Evolutionary conservation across 345 rosid species (phyloP), one percentile per base, ranked within the genome.

Genomic region (Lepidium aucheri): DNA sequence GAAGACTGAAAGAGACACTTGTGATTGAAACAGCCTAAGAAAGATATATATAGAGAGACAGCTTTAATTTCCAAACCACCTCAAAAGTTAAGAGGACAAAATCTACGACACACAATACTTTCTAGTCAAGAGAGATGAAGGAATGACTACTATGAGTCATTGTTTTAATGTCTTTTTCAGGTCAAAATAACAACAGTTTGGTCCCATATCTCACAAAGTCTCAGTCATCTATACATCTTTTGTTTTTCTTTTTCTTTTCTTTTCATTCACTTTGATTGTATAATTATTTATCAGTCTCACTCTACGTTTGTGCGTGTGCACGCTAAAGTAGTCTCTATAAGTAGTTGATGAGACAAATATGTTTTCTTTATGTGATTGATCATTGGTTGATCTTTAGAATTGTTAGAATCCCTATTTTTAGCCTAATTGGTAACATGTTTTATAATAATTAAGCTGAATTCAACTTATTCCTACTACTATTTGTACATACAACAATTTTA

Each of bases 181-280:
- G 65, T 57, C 50, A 46, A 36, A 28, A 35, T 67, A 36, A 12
- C 28, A 68, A 47, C 72, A 68, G 56, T 68, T 68, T 57, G 65
- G 41, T 68, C 72, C 40, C 33, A 65, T 26, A 3, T 30, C 42
- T 66, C 36, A 17, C 42, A 33, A 54, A 43, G 32, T 53, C 36
- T 13, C 42, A 33, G 43, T 54, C 41, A 16, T 41, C 59, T 40
- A 62, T 13, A 0, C 18, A 2, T 9, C 15, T 22, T 20, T 9
- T n/a, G 24, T 3, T 39, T 14, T 9, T n/a, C 14, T 6, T 9
- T n/a, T 18, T 6, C 26, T 14, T 8, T 28, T 46, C 9, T 20
- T 18, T 34, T 10, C 30, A 26, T 26, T 49, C 24, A 20, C 34
- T 36, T 28, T 60, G 8, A 6, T 43, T 61, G 9, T 9, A 9